Base-by-base conservation (phyloP, 2,329 filamentous ascomycete species). In the Fusarium nodosum region DNA sequence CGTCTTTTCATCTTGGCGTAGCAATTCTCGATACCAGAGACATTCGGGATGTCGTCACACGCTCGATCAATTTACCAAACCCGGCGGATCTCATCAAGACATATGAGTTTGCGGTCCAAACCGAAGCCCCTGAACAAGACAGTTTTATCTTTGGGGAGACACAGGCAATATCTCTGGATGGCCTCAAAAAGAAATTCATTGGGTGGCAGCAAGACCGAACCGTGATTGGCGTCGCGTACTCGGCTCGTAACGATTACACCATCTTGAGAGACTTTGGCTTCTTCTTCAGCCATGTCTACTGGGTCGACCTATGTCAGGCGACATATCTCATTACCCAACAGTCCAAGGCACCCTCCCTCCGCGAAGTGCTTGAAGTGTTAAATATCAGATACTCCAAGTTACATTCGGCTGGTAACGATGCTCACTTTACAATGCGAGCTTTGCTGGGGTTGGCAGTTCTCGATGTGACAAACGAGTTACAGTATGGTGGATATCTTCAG, bases 371-470 rank as follows among this genome's bases (percentile, higher is more conserved):
- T 20, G n/a, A 48, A 4, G 18, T 7, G 4, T 22, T 66, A 13
- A 24, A 18, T 4, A 66, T 68, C 6, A 46, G 38, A 22, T 16
- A 50, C 24, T 15, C 24, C 15, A 33, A 33, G 18, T 51, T 74
- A 3, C 68, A 74, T 20, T 26, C 33, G 4, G 53, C 71, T 18
- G 76, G 74, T 2, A 78, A 77, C 39, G 75, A 77, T 47, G 80
- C 83, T 80, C 67, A 73, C 53, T 78, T 75, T 31, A 58, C 66
- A 11, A 60, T 77, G 26, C 66, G 12, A 69, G 76, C 3, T 47
- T 81, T 5, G 82, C 83, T 5, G 74, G 80, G 54, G 79, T 12
- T 60, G 82, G 74, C 78, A 84, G 9, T 78, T 64, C 38, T 82
- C 82, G 51, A 79, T 85, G 42, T 54, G 9, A 31, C 18, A 33